Base-by-base conservation (phyloP, 306 rosid genomes). In the Vicia villosa region DNA sequence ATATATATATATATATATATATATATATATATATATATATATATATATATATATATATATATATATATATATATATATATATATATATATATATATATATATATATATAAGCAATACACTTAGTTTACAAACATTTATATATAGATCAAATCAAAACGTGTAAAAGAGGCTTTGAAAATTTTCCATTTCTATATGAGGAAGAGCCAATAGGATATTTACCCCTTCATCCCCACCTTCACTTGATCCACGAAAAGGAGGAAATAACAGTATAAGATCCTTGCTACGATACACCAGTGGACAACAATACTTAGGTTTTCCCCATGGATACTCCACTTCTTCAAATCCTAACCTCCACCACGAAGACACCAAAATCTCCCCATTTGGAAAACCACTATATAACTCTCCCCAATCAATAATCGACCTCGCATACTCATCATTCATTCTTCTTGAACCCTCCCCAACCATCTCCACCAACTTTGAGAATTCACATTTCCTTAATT, bases 321-420 rank as follows among this genome's bases (percentile, higher is more conserved):
- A 91, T 0, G 97, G 97, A 74, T 82, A 88, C 32, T 86, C 83
- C 69, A 91, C 97, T 15, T 88, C 81, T 15, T 79, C 85, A 76
- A 91, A 83, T 36, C 96, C 92, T 57, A 91, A 75, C 26, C 79
- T 78, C 92, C 96, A 86, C 97, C 97, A 88, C 1, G 96, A 88
- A 11, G 96, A 91, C 32, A 91, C 84, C 84, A 91, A 43, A 30
- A 91, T 72, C 30, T 88, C 96, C 15, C 97, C 96, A 11, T 79
- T 69, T 4, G 93, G 97, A 74, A 82, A 83, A 52, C 97, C 97
- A 46, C 46, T 60, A 74, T 83, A 43, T 38, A 88, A 0, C 75
- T 86, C 91, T 7, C 97, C 93, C 88, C 93, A 85, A 24, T 91
- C 97, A 36, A 86, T 85, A 2, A 66, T 70, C 1, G 93, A 91